Base-by-base conservation (phyloP, 129 eudicot species). In the Flaveria trinervia region DNA sequence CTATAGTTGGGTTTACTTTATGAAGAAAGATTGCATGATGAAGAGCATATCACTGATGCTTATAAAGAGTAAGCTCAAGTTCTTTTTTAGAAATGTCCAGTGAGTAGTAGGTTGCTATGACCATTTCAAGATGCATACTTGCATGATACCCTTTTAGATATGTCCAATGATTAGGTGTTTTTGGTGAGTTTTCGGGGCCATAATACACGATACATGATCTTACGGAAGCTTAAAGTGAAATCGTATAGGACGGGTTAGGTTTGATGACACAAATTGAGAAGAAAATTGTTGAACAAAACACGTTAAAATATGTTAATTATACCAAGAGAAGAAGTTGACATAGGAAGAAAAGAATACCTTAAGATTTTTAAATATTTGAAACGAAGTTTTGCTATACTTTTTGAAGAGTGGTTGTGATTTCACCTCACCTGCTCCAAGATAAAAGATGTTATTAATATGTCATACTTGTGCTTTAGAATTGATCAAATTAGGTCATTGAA, bases 381-480 rank as follows among this genome's bases (percentile, higher is more conserved):
- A 70, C 70, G 68, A 69, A 71, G 44, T 12, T 45, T 44, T 77
- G 74, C 48, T 30, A n/a, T 61, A 48, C 51, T 78, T 69, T 69
- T 59, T 70, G 17, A 26, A 52, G 36, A 80, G 80, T 83, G 83
- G 87, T 75, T 84, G 71, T 80, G 75, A 87, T 85, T 86, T 80
- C 74, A 72, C 77, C 87, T 73, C 79, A 92, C 87, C 97, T 89
- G 88, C 97, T 92, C 90, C 87, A 83, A 70, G 73, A 75, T 54
- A 57, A 72, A 70, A 79, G 23, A 26, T 65, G 70, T 48, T 80
- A 62, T 16, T 56, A 15, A 67, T 74, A 77, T 57, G 85, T 84
- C 82, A 82, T 60, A 79, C 57, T 57, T 73, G 11, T 77, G 75
- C 44, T 30, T 44, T 66, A 23, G 49, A 67, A 56, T 80, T 56